Percentiles rank a stretch among this genome's conserved stretches.
Evolutionary conservation across 495 filamentous ascomycete species (phyloP).

Genomic region (Aspergillus coremiiformis): DNA sequence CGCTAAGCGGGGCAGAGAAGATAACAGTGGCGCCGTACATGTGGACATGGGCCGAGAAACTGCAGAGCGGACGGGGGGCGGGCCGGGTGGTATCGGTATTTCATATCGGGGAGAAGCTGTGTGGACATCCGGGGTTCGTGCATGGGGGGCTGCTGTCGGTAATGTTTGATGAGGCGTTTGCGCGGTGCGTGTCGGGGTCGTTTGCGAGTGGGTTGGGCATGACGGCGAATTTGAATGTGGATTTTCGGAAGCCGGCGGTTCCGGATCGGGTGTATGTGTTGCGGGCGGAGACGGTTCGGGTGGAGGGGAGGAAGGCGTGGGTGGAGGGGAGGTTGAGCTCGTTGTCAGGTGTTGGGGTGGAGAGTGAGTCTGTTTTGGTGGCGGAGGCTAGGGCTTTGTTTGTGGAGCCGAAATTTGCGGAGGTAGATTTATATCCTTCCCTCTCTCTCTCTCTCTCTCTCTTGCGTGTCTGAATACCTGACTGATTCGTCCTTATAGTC

Average conservation of each 20-base stretch:
- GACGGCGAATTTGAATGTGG: slow-evolving; percentile 57
- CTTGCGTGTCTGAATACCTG: neutral
- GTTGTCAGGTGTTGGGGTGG: slow-evolving; percentile 18
- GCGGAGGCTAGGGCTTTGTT: slow-evolving; percentile 78
- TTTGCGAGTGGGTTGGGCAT: slow-evolving; percentile 43
- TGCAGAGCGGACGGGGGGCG: neutral
- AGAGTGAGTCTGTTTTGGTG: slow-evolving; percentile 52
- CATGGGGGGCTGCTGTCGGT: slow-evolving; percentile 36
- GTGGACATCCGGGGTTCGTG: slow-evolving; percentile 35
- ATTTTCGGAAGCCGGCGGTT: slow-evolving; percentile 54
- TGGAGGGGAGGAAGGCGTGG: slow-evolving; percentile 38
- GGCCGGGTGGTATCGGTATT: slow-evolving; percentile 29
- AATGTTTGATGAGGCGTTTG: slow-evolving; percentile 38
- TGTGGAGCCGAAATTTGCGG: slow-evolving; percentile 76
- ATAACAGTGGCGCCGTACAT: slow-evolving; percentile 72
- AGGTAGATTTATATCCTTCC: slow-evolving; percentile 41
- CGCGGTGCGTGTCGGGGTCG: slow-evolving; percentile 32
- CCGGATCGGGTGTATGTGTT: slow-evolving; percentile 59
- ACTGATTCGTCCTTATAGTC: slow-evolving; percentile 18
- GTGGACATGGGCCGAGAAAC: slow-evolving; percentile 40
- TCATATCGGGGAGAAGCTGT: slow-evolving; percentile 31
- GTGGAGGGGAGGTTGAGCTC: slow-evolving; percentile 31
- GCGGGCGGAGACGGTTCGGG: slow-evolving; percentile 38
- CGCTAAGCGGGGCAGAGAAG: slow-evolving; percentile 59
- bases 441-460: neutral